phyloP scores from a whole-genome alignment of 345 rosid genomes.

The Excoecaria cochinchinensis region DNA sequence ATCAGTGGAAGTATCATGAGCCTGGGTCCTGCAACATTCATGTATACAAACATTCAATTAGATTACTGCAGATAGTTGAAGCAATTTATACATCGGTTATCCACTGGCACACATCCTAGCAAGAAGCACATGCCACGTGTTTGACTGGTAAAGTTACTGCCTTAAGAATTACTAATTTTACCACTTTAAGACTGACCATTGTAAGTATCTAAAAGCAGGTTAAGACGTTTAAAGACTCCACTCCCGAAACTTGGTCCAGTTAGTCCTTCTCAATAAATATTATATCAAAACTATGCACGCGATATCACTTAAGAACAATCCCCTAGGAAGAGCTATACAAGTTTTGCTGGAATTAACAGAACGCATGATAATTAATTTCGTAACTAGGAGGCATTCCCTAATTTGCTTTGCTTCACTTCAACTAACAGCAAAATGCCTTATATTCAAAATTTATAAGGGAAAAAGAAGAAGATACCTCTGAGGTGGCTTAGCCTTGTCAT shows the following conservation, averaged over 20 bases:
- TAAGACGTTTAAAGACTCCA: neutral
- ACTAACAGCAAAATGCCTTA: neutral
- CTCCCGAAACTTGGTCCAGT: neutral
- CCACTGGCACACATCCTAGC: too few relatives aligned
- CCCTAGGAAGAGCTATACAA: neutral
- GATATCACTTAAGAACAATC: neutral
- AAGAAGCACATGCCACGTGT: neutral
- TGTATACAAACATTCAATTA: neutral
- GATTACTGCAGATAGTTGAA: neutral
- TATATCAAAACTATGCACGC: neutral
- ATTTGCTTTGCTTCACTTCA: neutral
- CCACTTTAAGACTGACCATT: neutral
- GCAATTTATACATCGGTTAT: neutral
- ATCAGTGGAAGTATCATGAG: constrained; percentile 15
- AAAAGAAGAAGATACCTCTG: constrained; percentile 39
- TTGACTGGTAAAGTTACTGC: neutral
- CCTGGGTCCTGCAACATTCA: constrained; percentile 43
- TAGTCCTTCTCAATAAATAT: neutral
- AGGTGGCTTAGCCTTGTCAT: constrained; percentile 34
- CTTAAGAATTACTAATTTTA: neutral
- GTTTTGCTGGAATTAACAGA: neutral
- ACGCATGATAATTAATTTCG: neutral
- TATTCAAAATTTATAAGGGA: constrained; percentile 4
- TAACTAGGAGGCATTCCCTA: neutral
- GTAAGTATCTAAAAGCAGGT: neutral